phyloP scores from a whole-genome alignment of 805 yeast genomes.

The Ogataea ramenticola region DNA sequence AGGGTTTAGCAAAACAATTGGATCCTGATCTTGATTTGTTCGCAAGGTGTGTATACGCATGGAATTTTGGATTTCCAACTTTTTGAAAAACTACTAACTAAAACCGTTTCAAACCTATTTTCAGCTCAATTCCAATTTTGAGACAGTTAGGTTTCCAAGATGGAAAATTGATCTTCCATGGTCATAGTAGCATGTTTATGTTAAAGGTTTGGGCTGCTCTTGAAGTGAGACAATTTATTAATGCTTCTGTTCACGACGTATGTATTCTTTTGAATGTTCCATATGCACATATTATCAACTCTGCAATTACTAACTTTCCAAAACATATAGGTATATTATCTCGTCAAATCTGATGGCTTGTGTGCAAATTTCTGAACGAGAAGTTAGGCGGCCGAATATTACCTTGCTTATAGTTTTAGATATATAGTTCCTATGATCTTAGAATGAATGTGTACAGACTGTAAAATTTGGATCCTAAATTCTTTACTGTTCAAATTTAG shows the following conservation, averaged over 20 bases:
- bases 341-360: conserved; percentile 57
- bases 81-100: conserved; percentile 3
- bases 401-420: too few species aligned
- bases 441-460: too few species aligned
- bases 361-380: conserved; percentile 49
- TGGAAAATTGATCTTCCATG: conserved; percentile 47
- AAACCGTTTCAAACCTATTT: background rate
- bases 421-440: too few species aligned
- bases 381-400: too few species aligned
- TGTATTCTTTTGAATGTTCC: conserved; percentile 22
- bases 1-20: conserved; percentile 91
- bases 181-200: conserved; percentile 67
- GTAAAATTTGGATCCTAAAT: too few species aligned
- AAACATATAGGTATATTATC: conserved; percentile 32
- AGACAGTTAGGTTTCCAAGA: conserved; percentile 75
- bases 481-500: too few species aligned
- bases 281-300: background rate
- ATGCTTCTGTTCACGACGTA: conserved; percentile 75
- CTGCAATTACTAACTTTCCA: conserved; percentile 4
- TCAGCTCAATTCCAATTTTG: conserved; percentile 74
- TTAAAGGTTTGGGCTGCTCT: conserved; percentile 85
- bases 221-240: conserved; percentile 81
- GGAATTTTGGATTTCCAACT: conserved; percentile 30
- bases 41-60: conserved; percentile 80
- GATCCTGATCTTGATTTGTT: conserved; percentile 91